Percentiles rank a stretch among this genome's conserved stretches.
Conservation (phyloP, 2,329 filamentous ascomycete species). For the Scedosporium minutisporum region DNA sequence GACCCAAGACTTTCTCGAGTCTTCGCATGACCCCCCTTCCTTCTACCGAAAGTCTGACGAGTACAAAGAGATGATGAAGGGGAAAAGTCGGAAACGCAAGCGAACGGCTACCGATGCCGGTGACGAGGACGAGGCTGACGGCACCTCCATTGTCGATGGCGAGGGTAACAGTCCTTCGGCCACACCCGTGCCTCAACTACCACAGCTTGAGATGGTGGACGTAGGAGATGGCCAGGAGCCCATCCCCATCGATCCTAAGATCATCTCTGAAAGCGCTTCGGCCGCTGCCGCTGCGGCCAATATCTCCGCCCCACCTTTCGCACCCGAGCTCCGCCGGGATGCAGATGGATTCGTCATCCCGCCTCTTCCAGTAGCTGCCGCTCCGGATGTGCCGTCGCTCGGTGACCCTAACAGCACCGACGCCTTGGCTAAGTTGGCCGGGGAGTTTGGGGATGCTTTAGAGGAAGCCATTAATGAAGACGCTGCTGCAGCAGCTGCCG, state of each 20-base stretch:
- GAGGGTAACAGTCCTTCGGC: background rate
- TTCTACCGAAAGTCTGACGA: slow-evolving; percentile 60
- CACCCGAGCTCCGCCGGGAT: slow-evolving; percentile 38
- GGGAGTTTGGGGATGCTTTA: slow-evolving; percentile 31
- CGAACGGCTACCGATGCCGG: slow-evolving; percentile 24
- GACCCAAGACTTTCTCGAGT: slow-evolving; percentile 60
- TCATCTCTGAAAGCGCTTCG: background rate
- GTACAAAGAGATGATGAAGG: slow-evolving; percentile 43
- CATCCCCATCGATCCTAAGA: background rate
- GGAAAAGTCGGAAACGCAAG: slow-evolving; percentile 39
- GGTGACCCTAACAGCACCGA: slow-evolving; percentile 13
- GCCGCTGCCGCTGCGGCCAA: background rate
- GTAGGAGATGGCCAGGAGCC: background rate
- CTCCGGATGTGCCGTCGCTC: slow-evolving; percentile 9
- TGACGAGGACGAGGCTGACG: slow-evolving; percentile 16
- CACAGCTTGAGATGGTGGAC: background rate
- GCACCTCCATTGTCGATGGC: slow-evolving; percentile 7
- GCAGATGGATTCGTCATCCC: slow-evolving; percentile 62
- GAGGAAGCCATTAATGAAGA: background rate
- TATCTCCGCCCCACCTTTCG: background rate
- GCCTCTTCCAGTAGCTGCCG: slow-evolving; percentile 23
- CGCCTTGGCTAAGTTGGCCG: slow-evolving; percentile 29
- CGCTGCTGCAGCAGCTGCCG: background rate
- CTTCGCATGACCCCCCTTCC: slow-evolving; percentile 71
- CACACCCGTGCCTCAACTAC: background rate